Evolutionary conservation across 257 asterid genomes (phyloP).

Genomic region (Jacaranda copaia): DNA sequence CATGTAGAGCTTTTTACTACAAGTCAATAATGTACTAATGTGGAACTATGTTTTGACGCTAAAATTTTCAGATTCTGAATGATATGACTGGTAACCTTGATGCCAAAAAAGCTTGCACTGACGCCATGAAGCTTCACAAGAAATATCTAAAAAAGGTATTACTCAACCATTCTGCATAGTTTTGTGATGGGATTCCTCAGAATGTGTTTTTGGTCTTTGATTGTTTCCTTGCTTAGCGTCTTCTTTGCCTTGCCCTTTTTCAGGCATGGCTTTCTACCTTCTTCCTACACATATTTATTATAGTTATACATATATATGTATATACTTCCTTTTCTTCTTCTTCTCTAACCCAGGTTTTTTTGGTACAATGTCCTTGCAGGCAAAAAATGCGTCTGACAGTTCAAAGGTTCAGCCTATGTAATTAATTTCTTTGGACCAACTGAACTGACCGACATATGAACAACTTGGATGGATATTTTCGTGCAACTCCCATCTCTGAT

Average conservation of each 20-base stretch:
- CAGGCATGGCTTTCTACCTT: not conserved
- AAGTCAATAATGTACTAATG: not conserved
- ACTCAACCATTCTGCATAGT: not conserved
- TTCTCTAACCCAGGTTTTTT: not conserved
- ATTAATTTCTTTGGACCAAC: not conserved
- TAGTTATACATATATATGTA: too few relatives aligned
- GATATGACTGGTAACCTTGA: constrained; percentile 86
- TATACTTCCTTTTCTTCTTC: not conserved
- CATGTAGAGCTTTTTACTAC: too few relatives aligned
- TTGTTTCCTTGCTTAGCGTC: not conserved
- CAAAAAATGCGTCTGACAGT: constrained; percentile 28
- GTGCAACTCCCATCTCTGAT: constrained; percentile 1
- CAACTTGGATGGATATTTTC: constrained; percentile 4
- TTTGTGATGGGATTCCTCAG: not conserved
- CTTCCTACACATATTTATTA: not conserved
- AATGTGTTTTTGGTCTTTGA: not conserved
- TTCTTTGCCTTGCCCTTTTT: not conserved
- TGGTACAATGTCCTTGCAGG: constrained; percentile 30
- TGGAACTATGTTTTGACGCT: not conserved
- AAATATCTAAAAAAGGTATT: constrained; percentile 78
- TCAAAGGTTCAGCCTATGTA: constrained; percentile 6
- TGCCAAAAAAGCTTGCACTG: constrained; percentile 77
- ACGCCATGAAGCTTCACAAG: constrained; percentile 91
- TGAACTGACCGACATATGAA: not conserved
- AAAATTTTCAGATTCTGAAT: constrained; percentile 64